These are phyloP conservation scores for Fusarium sp. DNA, from an alignment of 2,329 filamentous ascomycete genomes.

Conservation along the genomic window DNA sequence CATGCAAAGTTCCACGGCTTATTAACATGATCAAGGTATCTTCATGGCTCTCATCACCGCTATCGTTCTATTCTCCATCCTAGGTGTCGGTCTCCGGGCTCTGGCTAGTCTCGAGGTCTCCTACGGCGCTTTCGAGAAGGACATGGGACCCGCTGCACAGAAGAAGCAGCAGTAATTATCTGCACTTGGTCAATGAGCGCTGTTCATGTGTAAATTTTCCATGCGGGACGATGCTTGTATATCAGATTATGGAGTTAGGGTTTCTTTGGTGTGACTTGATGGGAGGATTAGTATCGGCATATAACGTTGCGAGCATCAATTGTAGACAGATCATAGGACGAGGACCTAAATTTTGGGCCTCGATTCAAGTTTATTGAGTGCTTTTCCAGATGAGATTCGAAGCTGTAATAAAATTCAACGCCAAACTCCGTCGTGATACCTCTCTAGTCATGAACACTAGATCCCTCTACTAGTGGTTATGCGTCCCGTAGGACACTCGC, in stretches of 20 bases:
- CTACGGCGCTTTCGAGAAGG: conserved; percentile 96
- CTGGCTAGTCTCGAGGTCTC: conserved; percentile 86
- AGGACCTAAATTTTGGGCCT: conserved; percentile 14
- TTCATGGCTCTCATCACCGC: conserved; percentile 85
- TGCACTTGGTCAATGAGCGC: conserved; percentile 16
- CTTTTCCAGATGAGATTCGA: conserved; percentile 30
- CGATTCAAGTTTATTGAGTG: conserved; percentile 20
- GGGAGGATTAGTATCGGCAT: conserved; percentile 40
- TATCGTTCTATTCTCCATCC: conserved; percentile 78
- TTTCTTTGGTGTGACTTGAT: conserved; percentile 43
- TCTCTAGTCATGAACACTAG: conserved; percentile 12
- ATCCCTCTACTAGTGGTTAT: conserved; percentile 1
- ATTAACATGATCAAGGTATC: conserved; percentile 68
- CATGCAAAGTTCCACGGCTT: background rate
- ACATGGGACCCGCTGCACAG: conserved; percentile 88
- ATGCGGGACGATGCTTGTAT: conserved; percentile 39
- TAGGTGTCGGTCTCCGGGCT: conserved; percentile 81
- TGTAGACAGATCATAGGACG: conserved; percentile 37
- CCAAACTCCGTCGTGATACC: conserved; percentile 42
- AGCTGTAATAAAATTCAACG: conserved; percentile 35
- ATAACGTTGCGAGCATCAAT: conserved; percentile 34
- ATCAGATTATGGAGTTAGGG: conserved; percentile 48
- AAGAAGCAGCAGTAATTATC: conserved; percentile 70
- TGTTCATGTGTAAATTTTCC: conserved; percentile 24
- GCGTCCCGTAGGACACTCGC: background rate